These are phyloP conservation scores for Diaporthe helianthi DNA, from an alignment of 2,329 filamentous ascomycete genomes.

Conservation along the genomic window DNA sequence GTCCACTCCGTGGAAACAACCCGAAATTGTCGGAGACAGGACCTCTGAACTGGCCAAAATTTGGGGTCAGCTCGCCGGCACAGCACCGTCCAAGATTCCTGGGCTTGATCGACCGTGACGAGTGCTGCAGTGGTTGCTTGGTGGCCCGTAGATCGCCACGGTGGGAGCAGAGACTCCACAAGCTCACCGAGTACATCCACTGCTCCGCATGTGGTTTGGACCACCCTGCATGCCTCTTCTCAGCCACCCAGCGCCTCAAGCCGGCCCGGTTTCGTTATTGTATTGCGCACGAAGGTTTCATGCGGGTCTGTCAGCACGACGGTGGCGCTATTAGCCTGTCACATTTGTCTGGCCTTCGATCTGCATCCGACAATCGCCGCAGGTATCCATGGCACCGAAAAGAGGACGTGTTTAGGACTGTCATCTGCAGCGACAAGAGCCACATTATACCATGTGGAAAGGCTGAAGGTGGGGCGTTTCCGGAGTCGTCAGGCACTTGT, in stretches of 20 bases:
- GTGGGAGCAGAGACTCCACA: neutral
- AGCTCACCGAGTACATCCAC: slow-evolving; percentile 9
- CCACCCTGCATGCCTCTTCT: slow-evolving; percentile 24
- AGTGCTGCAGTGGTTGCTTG: neutral
- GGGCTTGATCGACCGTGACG: neutral
- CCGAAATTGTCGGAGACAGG: neutral
- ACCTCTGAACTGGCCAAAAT: slow-evolving; percentile 2
- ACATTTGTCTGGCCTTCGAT: no score
- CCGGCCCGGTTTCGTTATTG: neutral
- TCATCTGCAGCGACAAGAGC: neutral
- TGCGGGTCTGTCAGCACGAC: neutral
- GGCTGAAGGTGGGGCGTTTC: neutral
- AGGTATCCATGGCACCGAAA: neutral
- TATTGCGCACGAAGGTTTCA: slow-evolving; percentile 14
- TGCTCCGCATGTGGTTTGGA: slow-evolving; percentile 9
- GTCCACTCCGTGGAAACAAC: neutral
- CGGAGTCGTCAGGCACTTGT: neutral
- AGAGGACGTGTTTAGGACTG: no score
- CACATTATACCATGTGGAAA: neutral
- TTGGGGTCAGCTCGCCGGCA: neutral
- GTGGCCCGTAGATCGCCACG: neutral
- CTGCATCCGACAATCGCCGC: neutral
- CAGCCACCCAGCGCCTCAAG: neutral
- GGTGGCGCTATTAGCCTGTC: neutral
- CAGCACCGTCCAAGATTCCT: neutral